Base-by-base conservation (phyloP, 2,329 filamentous ascomycete genomes). In the Trichoderma sp. region DNA sequence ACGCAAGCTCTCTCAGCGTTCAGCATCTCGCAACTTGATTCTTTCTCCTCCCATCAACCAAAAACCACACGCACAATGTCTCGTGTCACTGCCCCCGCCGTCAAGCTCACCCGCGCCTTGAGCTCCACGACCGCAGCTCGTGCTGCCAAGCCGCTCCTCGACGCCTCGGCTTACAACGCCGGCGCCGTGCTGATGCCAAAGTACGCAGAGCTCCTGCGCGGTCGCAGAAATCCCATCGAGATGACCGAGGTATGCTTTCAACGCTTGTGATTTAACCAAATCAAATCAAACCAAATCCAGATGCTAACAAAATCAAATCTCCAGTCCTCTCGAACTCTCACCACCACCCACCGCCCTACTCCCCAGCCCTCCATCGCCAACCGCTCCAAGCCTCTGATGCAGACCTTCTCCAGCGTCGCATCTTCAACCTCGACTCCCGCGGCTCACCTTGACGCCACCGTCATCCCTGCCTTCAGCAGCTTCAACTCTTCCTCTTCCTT, bases 331-430 rank as follows among this genome's bases (percentile, higher is more conserved):
- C 83, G 84, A 70, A 75, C 77, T 74, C 79, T 85, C 72, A 82
- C 81, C 65, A 84, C 83, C 70, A 79, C 82, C 68, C 83, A 85
- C 75, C 83, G 83, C 65, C 83, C 84, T 60, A 82, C 81, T 10
- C 81, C 82, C 29, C 81, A 81, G 68, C 81, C 81, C 71, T 79
- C 83, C 70, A 77, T 82, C 74, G 73, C 80, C 76, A 78, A 80
- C 75, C 83, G 83, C 72, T 79, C 80, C 70, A 80, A 85, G 74
- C 88, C 87, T 52, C 79, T 90, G 68, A 90, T 90, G 88, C 88
- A 90, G 80, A 87, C 85, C 75, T 89, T 90, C 81, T 81, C 82
- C 74, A 83, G 84, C 53, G 83, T 84, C 24, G 78, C 83, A 7
- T 81, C 82, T 74, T 83, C 83, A 27, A 82, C 84, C 21, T 77